Evolutionary conservation across 2,329 filamentous ascomycete species (phyloP).

Genomic region (Clonostachys sp.): DNA sequence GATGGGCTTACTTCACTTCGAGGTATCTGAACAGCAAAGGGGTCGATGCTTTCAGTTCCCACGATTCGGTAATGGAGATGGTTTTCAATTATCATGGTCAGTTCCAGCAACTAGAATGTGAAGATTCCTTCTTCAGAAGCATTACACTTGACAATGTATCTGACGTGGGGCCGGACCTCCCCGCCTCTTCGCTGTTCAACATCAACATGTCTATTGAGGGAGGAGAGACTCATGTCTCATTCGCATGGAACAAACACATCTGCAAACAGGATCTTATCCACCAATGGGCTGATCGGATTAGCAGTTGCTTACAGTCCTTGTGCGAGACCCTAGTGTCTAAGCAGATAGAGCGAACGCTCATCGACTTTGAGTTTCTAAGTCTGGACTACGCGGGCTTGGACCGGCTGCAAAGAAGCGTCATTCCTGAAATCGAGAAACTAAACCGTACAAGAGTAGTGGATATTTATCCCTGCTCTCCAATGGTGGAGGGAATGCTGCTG

Average conservation of each 20-base stretch:
- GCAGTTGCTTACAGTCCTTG: slow-evolving; percentile 32
- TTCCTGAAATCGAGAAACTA: slow-evolving; percentile 17
- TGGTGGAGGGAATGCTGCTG: slow-evolving; percentile 22
- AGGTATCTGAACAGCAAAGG: background rate
- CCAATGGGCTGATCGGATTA: slow-evolving; percentile 35
- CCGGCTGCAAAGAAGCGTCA: slow-evolving; percentile 29
- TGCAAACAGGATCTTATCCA: slow-evolving; percentile 31
- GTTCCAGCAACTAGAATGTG: background rate
- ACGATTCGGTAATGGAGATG: background rate
- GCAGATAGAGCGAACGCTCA: slow-evolving; percentile 30
- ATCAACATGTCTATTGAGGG: slow-evolving; percentile 37
- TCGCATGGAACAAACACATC: slow-evolving; percentile 34
- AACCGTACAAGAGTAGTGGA: slow-evolving; percentile 24
- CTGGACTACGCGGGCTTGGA: slow-evolving; percentile 32
- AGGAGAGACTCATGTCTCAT: slow-evolving; percentile 35
- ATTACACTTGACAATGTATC: background rate
- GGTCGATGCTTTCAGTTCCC: too few relatives aligned
- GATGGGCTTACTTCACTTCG: background rate
- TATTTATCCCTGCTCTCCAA: slow-evolving; percentile 19
- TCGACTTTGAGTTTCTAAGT: slow-evolving; percentile 34
- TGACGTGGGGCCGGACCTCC: background rate
- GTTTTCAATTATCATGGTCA: background rate
- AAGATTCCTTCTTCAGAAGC: background rate
- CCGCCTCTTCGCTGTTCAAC: slow-evolving; percentile 40
- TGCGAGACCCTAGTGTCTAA: slow-evolving; percentile 28